Evolutionary conservation across 495 filamentous ascomycete species (phyloP).

Genomic region (Penicillium cinerascens): DNA sequence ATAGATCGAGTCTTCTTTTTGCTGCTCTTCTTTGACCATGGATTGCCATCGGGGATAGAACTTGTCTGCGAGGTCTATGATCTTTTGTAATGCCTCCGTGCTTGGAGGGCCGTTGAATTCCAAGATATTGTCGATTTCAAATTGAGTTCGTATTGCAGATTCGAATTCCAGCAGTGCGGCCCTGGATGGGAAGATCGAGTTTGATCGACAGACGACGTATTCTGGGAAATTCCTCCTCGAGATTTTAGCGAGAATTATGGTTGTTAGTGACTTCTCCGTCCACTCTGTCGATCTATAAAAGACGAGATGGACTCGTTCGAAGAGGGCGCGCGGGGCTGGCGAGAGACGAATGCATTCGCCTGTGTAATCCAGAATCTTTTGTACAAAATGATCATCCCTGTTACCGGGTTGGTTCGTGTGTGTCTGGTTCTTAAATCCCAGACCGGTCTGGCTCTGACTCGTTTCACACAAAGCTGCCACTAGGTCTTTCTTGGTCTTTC

Average conservation of each 20-base stretch:
- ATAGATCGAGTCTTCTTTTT: conserved; percentile 76
- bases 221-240: conserved; percentile 81
- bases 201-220: conserved; percentile 86
- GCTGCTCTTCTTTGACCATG: conserved; percentile 71
- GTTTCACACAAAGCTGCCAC: conserved; percentile 64
- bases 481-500: conserved; percentile 85
- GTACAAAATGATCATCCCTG: conserved; percentile 58
- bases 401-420: conserved; percentile 46
- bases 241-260: conserved; percentile 89
- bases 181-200: conserved; percentile 81
- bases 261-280: conserved; percentile 94
- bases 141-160: conserved; percentile 77
- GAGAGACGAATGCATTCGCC: conserved; percentile 84
- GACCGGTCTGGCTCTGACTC: conserved; percentile 68
- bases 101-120: conserved; percentile 77
- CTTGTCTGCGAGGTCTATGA: conserved; percentile 68
- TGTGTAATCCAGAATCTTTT: conserved; percentile 75
- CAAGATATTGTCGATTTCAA: conserved; percentile 74
- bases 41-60: conserved; percentile 77
- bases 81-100: conserved; percentile 58
- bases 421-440: conserved; percentile 58
- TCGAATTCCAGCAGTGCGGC: conserved; percentile 81
- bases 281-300: conserved; percentile 96
- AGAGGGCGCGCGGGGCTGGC: conserved; percentile 69
- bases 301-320: conserved; percentile 90